phyloP scores from a whole-genome alignment of 495 filamentous ascomycete species.

The Jackrogersella minutella region DNA sequence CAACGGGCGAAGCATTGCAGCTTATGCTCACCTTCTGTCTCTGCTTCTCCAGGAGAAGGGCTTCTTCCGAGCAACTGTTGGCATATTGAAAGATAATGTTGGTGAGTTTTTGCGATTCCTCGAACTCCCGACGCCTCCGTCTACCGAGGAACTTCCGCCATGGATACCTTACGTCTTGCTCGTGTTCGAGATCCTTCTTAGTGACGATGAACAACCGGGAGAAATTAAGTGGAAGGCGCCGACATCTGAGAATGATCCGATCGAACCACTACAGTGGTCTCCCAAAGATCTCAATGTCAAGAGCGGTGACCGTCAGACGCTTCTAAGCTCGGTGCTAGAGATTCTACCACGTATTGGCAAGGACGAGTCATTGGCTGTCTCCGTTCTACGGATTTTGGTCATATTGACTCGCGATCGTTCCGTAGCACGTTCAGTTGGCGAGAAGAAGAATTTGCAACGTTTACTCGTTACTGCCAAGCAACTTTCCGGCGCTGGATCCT shows the following conservation, averaged over 20 bases:
- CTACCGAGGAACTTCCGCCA: conserved; percentile 77
- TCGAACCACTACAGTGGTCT: conserved; percentile 64
- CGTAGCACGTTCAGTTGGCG: conserved; percentile 76
- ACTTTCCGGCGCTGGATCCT: conserved; percentile 76
- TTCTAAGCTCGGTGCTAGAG: conserved; percentile 80
- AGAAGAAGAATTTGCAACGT: conserved; percentile 87
- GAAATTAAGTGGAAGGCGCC: conserved; percentile 78
- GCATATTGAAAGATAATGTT: conserved; percentile 82
- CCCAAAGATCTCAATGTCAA: conserved; percentile 70
- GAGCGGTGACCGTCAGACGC: conserved; percentile 67
- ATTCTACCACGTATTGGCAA: conserved; percentile 86
- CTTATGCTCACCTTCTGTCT: conserved; percentile 91
- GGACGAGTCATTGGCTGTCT: conserved; percentile 84
- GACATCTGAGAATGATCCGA: conserved; percentile 59
- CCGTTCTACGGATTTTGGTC: conserved; percentile 83
- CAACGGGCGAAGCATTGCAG: conserved; percentile 67
- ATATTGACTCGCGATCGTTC: conserved; percentile 83
- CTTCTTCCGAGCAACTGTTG: conserved; percentile 81
- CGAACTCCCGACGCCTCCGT: conserved; percentile 70
- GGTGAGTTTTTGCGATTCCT: conserved; percentile 79
- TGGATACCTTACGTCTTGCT: conserved; percentile 94
- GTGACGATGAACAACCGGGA: conserved; percentile 82
- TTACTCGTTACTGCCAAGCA: conserved; percentile 96
- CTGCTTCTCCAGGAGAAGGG: conserved; percentile 81
- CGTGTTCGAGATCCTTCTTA: conserved; percentile 86